Percentiles rank a stretch among this genome's conserved stretches.
phyloP scores from a whole-genome alignment of 768 basidiomycete genomes.

The Leccinum variicolor region DNA sequence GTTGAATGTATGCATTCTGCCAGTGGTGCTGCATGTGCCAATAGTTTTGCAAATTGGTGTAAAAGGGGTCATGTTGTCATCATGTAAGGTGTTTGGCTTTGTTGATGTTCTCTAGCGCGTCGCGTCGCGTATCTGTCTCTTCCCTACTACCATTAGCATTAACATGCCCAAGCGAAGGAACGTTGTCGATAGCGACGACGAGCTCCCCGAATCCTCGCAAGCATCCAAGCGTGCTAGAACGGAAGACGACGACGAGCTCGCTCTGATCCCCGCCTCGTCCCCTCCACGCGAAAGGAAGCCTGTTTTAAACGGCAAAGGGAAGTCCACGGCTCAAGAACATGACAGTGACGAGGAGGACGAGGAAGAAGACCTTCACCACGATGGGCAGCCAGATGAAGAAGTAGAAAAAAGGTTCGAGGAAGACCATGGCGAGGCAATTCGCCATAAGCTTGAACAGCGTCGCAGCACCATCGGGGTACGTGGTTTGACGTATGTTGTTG shows the following conservation, averaged over 20 bases:
- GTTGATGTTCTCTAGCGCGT: constrained; percentile 13
- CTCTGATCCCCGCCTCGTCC: constrained; percentile 15
- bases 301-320: constrained; percentile 32
- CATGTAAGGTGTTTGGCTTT: constrained; percentile 20
- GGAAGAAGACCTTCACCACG: constrained; percentile 34
- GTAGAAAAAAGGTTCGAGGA: constrained; percentile 68
- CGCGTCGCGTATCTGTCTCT: constrained; percentile 29
- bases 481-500: constrained; percentile 42
- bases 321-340: constrained; percentile 26
- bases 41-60: too few relatives aligned
- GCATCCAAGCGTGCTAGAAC: constrained; percentile 44
- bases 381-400: constrained; percentile 41
- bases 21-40: too few relatives aligned
- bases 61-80: too few relatives aligned
- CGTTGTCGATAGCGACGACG: constrained; percentile 41
- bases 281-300: constrained; percentile 26
- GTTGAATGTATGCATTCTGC: too few relatives aligned
- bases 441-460: constrained; percentile 48
- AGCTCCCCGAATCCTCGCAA: constrained; percentile 30
- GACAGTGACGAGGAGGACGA: constrained; percentile 31
- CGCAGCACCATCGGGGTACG: constrained; percentile 38
- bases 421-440: constrained; percentile 53
- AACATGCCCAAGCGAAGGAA: constrained; percentile 58
- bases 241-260: constrained; percentile 36
- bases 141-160: neutral